Percentiles rank a stretch among this genome's conserved stretches.
These are phyloP conservation scores for Trichocladium uniseriatum DNA, from an alignment of 495 filamentous ascomycete genomes.

Conservation along the genomic window DNA sequence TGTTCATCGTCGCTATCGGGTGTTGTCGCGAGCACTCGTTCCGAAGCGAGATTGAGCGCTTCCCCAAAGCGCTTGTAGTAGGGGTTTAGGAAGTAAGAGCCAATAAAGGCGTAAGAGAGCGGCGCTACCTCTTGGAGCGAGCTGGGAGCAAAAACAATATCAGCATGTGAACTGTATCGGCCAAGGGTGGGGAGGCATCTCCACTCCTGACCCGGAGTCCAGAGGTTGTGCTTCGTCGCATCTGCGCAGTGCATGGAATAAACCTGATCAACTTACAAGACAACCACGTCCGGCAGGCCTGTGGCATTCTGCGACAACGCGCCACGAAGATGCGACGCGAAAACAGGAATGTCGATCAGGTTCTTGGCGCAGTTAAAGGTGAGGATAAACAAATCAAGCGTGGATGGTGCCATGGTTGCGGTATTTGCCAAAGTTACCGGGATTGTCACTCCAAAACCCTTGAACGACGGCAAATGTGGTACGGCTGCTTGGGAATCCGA, in stretches of 20 bases:
- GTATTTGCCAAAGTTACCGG: not conserved
- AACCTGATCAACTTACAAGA: conserved; percentile 43
- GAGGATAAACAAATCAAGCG: conserved; percentile 57
- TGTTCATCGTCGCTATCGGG: conserved; percentile 10
- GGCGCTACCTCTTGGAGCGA: conserved; percentile 90
- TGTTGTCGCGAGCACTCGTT: conserved; percentile 5
- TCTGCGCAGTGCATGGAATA: too few relatives aligned
- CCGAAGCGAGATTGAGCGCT: conserved; percentile 60
- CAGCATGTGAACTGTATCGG: too few relatives aligned
- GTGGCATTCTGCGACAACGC: conserved; percentile 47
- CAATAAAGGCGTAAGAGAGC: conserved; percentile 72
- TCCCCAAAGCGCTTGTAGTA: conserved; percentile 62
- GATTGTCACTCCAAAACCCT: too few relatives aligned
- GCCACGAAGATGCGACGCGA: conserved; percentile 63
- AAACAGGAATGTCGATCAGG: conserved; percentile 51
- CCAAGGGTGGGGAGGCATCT: too few relatives aligned
- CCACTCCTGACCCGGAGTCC: too few relatives aligned
- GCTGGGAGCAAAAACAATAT: conserved; percentile 18
- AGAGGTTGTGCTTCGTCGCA: too few relatives aligned
- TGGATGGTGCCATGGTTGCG: conserved; percentile 24
- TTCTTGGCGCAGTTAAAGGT: conserved; percentile 84
- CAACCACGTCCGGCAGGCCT: conserved; percentile 55
- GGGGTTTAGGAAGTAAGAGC: conserved; percentile 65
- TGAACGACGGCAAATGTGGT: too few relatives aligned
- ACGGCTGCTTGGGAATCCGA: too few relatives aligned